Base-by-base conservation (phyloP, 352 stramenopile genomes). In the Peronosclerospora sorghi region DNA sequence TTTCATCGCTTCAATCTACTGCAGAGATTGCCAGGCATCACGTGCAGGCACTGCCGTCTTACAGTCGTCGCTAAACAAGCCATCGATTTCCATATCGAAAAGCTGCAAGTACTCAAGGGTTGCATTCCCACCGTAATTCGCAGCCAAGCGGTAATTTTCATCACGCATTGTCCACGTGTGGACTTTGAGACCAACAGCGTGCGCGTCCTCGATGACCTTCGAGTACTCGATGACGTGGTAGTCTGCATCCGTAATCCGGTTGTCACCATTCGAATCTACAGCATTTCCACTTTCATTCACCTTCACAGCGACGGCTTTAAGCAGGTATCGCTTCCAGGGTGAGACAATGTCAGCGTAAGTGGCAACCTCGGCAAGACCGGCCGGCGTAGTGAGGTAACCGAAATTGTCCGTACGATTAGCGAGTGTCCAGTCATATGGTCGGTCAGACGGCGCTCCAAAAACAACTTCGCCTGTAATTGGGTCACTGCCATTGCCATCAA, bases 291-390 rank as follows among this genome's bases (percentile, higher is more conserved):
- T 23, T 0, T 41, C 49, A 9, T 79, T 59, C 28, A 76, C 43
- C 45, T 82, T 52, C 14, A 60, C 51, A 3, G 69, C 57, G 9
- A 78, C 45, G 5, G 62, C 51, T 35, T 78, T 68, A 13, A 87
- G 54, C 29, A 95, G 35, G 39, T 87, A 77, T 50, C 78, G 76
- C 56, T 96, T 96, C 57, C 79, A 86, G 9, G 73, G 74, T 30
- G 79, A 83, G 34, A 94, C 65, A 35, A 70, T 58, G 49, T 79
- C 48, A 17, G 62, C 82, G 59, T 90, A 84, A 34, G 65, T 80
- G 48, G 59, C 64, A 28, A 75, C 71, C 45, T 79, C 79, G 7
- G 64, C 62, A 23, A 92, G 74, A 24, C 70, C 64, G 8, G 56
- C 52, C 6, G 62, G 57, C 30, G 73, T 74, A 42, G 85, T 52